These are phyloP conservation scores for Halophytophthora polymorphica DNA, from an alignment of 352 stramenopile genomes.

Conservation along the genomic window DNA sequence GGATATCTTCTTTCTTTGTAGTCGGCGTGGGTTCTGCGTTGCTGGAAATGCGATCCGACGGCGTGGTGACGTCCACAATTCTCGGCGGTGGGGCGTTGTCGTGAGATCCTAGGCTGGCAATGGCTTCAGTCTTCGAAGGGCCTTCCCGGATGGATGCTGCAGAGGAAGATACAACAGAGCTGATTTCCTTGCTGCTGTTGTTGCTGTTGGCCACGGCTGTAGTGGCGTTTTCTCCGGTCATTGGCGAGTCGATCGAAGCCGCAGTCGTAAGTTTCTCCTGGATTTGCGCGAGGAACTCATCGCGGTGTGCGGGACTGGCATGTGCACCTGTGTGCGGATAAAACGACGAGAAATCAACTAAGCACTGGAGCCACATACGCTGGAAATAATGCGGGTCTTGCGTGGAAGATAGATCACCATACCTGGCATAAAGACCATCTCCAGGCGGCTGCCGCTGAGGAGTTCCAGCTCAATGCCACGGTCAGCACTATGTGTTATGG, in stretches of 20 bases:
- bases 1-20: conserved; percentile 18
- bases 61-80: neutral
- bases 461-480: conserved; percentile 40
- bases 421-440: conserved; percentile 67
- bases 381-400: no score
- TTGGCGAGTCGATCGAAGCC: neutral
- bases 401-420: neutral
- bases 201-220: neutral
- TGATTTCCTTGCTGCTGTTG: neutral
- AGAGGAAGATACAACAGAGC: no score
- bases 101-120: neutral
- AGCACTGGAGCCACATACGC: no score
- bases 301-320: conserved; percentile 28
- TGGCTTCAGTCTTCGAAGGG: no score
- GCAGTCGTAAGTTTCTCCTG: conserved; percentile 11
- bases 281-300: conserved; percentile 40
- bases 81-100: neutral
- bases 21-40: neutral
- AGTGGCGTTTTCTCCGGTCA: neutral
- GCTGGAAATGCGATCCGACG: neutral
- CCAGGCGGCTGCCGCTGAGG: conserved; percentile 28
- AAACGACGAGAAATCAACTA: no score
- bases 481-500: conserved; percentile 41
- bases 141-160: no score
- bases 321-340: conserved; percentile 25